Percentiles rank a stretch among this genome's conserved stretches.
Evolutionary conservation across 2,329 filamentous ascomycete species (phyloP).

Genomic region (Colletotrichum cordylinicola): DNA sequence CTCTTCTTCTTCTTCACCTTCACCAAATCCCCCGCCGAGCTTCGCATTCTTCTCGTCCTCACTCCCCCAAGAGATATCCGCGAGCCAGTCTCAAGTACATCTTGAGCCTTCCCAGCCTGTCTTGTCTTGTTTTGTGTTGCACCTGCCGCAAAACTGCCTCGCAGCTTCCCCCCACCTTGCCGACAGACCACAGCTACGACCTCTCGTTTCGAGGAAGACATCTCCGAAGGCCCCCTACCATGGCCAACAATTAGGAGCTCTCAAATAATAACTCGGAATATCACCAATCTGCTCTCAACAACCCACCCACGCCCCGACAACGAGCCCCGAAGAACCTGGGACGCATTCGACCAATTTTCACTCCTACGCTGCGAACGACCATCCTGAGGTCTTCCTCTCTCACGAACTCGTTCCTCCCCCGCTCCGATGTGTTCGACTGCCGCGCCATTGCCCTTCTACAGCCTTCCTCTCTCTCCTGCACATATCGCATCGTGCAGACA

Average conservation of each 20-base stretch:
- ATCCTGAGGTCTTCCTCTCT: not conserved
- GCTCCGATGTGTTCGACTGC: conserved; percentile 31
- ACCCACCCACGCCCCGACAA: not conserved
- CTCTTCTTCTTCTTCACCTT: not conserved
- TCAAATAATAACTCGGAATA: not conserved
- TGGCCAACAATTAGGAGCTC: not conserved
- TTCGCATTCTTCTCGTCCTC: not conserved
- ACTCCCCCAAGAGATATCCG: not conserved
- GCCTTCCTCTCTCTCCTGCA: conserved; percentile 23
- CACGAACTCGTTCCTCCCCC: not conserved
- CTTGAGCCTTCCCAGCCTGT: not conserved
- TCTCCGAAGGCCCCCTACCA: not conserved
- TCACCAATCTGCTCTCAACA: not conserved
- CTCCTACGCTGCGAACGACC: not conserved
- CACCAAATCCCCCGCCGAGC: not conserved
- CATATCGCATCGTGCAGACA: conserved; percentile 9
- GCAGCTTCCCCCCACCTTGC: not conserved
- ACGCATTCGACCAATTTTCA: not conserved
- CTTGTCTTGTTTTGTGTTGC: not conserved
- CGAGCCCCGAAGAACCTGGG: not conserved
- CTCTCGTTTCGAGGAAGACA: not conserved
- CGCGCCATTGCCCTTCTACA: conserved; percentile 18
- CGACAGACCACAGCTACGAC: not conserved
- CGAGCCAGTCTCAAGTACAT: not conserved
- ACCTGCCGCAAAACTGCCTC: not conserved